Evolutionary conservation across 768 basidiomycete species (phyloP).

Genomic region (Strobilomyces confusus): DNA sequence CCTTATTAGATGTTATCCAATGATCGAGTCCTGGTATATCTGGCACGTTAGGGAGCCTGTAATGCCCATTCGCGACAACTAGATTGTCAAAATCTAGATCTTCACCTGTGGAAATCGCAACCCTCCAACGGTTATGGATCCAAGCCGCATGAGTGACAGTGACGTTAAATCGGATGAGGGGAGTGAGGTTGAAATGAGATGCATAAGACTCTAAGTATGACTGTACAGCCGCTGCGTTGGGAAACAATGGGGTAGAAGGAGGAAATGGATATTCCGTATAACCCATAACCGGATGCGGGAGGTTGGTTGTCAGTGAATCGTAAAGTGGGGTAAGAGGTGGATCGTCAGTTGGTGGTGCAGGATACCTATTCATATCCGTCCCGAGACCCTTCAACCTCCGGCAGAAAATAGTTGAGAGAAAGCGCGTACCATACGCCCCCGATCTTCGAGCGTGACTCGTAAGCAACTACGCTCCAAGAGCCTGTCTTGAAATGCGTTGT

Average conservation of each 20-base stretch:
- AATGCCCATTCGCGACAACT: conserved; percentile 75
- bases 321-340: conserved; percentile 70
- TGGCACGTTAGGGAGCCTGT: conserved; percentile 61
- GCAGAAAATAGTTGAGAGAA: not conserved
- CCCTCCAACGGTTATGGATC: conserved; percentile 43
- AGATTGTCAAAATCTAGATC: conserved; percentile 53
- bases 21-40: conserved; percentile 50
- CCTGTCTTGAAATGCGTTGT: conserved; percentile 52
- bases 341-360: conserved; percentile 45
- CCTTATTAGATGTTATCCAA: conserved; percentile 53
- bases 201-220: conserved; percentile 71
- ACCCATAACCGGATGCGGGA: conserved; percentile 77
- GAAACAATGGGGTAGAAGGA: conserved; percentile 68
- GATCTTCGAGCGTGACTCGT: conserved; percentile 60
- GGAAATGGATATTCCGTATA: conserved; percentile 63
- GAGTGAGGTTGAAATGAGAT: conserved; percentile 51
- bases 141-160: conserved; percentile 48
- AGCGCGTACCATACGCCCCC: conserved; percentile 73
- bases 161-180: conserved; percentile 62
- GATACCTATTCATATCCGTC: conserved; percentile 41
- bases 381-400: not conserved
- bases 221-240: conserved; percentile 55
- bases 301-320: conserved; percentile 76
- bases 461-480: conserved; percentile 59
- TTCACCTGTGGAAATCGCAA: conserved; percentile 40